Percentiles rank a stretch among this genome's conserved stretches.
phyloP scores from a whole-genome alignment of 805 yeast genomes.

The Metschnikowia hibisci region DNA sequence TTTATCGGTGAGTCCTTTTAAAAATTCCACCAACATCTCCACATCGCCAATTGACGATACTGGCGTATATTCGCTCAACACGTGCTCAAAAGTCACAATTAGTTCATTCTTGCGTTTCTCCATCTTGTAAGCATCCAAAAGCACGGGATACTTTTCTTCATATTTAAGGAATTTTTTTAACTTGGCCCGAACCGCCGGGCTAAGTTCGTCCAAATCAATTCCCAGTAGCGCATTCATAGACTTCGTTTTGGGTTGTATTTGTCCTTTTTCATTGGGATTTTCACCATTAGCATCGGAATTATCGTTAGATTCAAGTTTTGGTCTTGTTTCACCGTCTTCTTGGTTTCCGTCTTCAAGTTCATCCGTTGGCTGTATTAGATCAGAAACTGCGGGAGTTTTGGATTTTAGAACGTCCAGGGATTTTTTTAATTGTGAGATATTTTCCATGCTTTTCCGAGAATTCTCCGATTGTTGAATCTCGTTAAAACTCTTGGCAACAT shows the following conservation, averaged over 20 bases:
- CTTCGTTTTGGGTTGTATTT: neutral
- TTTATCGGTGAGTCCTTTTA: constrained; percentile 59
- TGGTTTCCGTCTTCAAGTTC: constrained; percentile 21
- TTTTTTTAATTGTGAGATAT: constrained; percentile 30
- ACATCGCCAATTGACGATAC: constrained; percentile 70
- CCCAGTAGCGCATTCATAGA: constrained; percentile 14
- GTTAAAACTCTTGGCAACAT: constrained; percentile 42
- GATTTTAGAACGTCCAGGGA: constrained; percentile 33
- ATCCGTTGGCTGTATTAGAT: constrained; percentile 46
- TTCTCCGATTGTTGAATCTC: constrained; percentile 24
- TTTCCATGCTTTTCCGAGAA: constrained; percentile 9
- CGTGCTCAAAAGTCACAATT: constrained; percentile 59
- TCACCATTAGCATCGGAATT: neutral
- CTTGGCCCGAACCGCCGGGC: constrained; percentile 56
- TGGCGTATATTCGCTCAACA: constrained; percentile 78
- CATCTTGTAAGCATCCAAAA: constrained; percentile 77
- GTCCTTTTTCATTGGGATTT: neutral
- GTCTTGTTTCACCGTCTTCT: neutral
- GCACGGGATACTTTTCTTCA: constrained; percentile 83
- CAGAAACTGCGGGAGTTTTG: constrained; percentile 46
- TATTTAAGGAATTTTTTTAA: constrained; percentile 76
- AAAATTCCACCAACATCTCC: constrained; percentile 63
- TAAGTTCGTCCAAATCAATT: constrained; percentile 42
- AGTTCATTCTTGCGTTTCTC: constrained; percentile 68
- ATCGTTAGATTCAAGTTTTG: neutral